Evolutionary conservation across 257 asterid genomes (phyloP).

Genomic region (Mitragyna speciosa): DNA sequence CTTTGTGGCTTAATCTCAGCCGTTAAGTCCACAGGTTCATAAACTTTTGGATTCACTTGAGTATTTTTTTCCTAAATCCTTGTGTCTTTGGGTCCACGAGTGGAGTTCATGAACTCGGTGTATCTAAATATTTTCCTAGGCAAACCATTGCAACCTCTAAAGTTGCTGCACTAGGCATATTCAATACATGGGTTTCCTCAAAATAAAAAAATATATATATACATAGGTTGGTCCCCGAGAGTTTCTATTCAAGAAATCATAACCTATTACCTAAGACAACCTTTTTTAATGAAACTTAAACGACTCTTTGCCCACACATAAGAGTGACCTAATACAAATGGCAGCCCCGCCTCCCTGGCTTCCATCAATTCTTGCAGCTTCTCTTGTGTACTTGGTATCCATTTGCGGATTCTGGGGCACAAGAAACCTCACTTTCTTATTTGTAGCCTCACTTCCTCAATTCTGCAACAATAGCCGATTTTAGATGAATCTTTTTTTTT

Average conservation of each 20-base stretch:
- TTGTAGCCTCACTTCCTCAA: constrained; percentile 33
- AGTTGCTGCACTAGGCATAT: constrained; percentile 84
- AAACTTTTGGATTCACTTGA: no score
- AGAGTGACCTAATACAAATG: constrained; percentile 75
- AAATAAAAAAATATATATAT: no score
- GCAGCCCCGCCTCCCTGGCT: constrained; percentile 92
- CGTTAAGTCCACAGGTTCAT: no score
- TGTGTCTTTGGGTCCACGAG: no score
- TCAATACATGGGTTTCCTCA: no score
- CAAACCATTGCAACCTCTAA: constrained; percentile 95
- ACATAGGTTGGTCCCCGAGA: constrained; percentile 73
- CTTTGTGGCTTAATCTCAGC: no score
- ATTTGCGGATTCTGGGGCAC: constrained; percentile 62
- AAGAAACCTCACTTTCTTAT: constrained; percentile 67
- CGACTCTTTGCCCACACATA: constrained; percentile 83
- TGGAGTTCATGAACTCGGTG: no score
- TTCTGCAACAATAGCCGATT: constrained; percentile 30
- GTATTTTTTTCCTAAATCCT: no score
- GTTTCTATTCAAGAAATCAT: constrained; percentile 85
- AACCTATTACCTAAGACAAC: constrained; percentile 59
- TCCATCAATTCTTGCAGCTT: constrained; percentile 76
- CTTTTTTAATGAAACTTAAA: constrained; percentile 66
- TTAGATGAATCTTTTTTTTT: constrained; percentile 31
- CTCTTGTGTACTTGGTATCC: constrained; percentile 32
- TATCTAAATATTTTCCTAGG: no score